Conservation (phyloP, 2,329 filamentous ascomycete species). For the Pseudodiploospora longispora region DNA sequence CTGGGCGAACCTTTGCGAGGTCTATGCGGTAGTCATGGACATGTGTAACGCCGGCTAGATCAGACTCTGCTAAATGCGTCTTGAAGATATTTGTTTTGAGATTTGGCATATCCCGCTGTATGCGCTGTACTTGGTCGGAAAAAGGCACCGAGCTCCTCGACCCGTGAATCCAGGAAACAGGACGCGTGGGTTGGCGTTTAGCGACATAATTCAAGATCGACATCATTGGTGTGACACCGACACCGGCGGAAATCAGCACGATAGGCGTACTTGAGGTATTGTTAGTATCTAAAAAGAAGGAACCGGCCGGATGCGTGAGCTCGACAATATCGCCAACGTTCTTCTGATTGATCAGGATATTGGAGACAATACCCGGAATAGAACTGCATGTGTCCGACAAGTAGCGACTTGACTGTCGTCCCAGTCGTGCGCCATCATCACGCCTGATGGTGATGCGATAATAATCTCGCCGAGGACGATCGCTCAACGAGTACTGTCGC, state of each 20-base stretch:
- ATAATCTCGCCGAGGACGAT: slow-evolving; percentile 51
- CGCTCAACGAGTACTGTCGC: slow-evolving; percentile 66
- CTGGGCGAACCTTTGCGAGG: slow-evolving; percentile 33
- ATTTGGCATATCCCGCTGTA: slow-evolving; percentile 30
- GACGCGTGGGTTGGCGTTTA: slow-evolving; percentile 35
- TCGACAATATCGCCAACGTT: slow-evolving; percentile 54
- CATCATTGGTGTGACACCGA: slow-evolving; percentile 51
- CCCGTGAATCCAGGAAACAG: slow-evolving; percentile 53
- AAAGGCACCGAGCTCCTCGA: slow-evolving; percentile 46
- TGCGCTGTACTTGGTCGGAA: slow-evolving; percentile 38
- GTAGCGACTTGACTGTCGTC: slow-evolving; percentile 15
- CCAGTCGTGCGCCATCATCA: slow-evolving; percentile 44
- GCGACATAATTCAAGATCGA: slow-evolving; percentile 51
- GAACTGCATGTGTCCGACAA: slow-evolving; percentile 23
- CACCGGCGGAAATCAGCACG: slow-evolving; percentile 54
- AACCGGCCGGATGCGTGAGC: slow-evolving; percentile 58
- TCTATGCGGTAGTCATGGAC: slow-evolving; percentile 36
- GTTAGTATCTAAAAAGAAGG: slow-evolving; percentile 47
- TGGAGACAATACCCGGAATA: slow-evolving; percentile 60
- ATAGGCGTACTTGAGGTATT: slow-evolving; percentile 35
- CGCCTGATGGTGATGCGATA: slow-evolving; percentile 67
- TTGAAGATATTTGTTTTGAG: slow-evolving; percentile 40
- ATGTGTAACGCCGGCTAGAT: slow-evolving; percentile 35
- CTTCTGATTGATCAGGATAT: slow-evolving; percentile 56
- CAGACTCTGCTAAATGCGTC: slow-evolving; percentile 37